Base-by-base conservation (phyloP, 2,329 filamentous ascomycete species). In the Diaporthe nobilis region DNA sequence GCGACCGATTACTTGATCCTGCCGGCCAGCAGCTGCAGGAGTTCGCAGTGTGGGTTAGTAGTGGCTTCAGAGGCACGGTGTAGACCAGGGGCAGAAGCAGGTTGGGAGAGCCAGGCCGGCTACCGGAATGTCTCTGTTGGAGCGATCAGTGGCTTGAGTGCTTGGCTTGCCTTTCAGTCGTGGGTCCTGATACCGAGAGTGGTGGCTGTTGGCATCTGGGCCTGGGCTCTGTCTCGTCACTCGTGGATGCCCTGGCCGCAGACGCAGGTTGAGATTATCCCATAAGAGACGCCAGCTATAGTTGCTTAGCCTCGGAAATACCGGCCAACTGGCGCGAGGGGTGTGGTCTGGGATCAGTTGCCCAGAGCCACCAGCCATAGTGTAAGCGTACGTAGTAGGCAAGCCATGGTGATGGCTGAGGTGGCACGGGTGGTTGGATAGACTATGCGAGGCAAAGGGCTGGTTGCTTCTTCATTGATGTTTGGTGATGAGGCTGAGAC, bases 231-330 rank as follows among this genome's bases (percentile, higher is more conserved):
- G 31, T 28, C 63, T 55, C 65, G 65, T 55, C 47, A 70, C 65
- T 73, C 71, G 42, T 65, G 71, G 42, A 17, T 47, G 44, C 25
- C 44, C 71, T 65, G 31, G 39, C 42, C 58, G 34, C 58, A 60
- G 71, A 37, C 28, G 34, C 71, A 60, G 71, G 15, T 49, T 73
- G 71, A 73, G 37, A 63, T 63, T 73, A 51, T 49, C 57, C 57
- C 44, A 53, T 73, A 73, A 55, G 58, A 65, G n/a, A 63, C 42
- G 31, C 55, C 44, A 42, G 57, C 57, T 73, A 73, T 73, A 53
- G 25, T 51, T 63, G 49, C 58, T 73, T 73, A 63, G 71, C 25
- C 71, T 53, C 71, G 71, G 68, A 57, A 58, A 71, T 58, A 58
- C 53, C 65, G 28, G 31, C 65, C 47, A 53, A 28, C 65, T 68